A percentile compares a stretch with the other conserved stretches of the same genome.
phyloP scores from a whole-genome alignment of 2,329 filamentous ascomycete species.

The Fusarium setosum region DNA sequence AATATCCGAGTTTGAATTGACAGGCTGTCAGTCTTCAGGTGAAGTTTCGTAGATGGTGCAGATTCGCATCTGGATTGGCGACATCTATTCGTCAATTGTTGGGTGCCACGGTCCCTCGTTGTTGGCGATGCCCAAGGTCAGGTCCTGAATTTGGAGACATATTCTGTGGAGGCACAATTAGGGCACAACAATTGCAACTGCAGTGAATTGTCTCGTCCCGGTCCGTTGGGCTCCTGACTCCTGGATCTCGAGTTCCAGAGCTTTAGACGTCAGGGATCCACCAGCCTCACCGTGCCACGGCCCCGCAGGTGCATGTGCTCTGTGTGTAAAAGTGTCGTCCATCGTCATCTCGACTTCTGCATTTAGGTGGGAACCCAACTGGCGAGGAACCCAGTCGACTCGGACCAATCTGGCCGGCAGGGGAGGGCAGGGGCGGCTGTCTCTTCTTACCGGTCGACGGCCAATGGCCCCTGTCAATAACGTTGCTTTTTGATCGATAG shows the following conservation, averaged over 20 bases:
- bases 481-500: conserved; percentile 39
- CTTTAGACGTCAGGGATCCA: conserved; percentile 41
- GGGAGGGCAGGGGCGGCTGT: conserved; percentile 16
- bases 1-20: conserved; percentile 13
- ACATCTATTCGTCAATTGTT: background rate
- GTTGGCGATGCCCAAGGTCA: background rate
- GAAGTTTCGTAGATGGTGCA: conserved; percentile 2
- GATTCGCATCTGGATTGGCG: background rate
- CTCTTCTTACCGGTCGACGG: conserved; percentile 23
- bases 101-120: background rate
- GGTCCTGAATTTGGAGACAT: conserved; percentile 10
- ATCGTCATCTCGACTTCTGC: conserved; percentile 40
- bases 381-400: conserved; percentile 25
- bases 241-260: conserved; percentile 34
- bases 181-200: conserved; percentile 43
- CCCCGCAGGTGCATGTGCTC: conserved; percentile 40
- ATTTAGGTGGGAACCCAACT: conserved; percentile 32
- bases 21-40: conserved; percentile 8
- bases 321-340: conserved; percentile 28
- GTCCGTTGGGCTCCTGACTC: conserved; percentile 40
- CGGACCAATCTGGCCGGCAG: conserved; percentile 34
- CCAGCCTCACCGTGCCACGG: conserved; percentile 42
- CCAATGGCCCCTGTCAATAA: conserved; percentile 31
- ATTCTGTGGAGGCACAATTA: conserved; percentile 43
- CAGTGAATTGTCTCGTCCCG: conserved; percentile 37